These are phyloP conservation scores for Sporisorium graminicola DNA, from an alignment of 1,284 basidiomycete genomes.

Conservation along the genomic window DNA sequence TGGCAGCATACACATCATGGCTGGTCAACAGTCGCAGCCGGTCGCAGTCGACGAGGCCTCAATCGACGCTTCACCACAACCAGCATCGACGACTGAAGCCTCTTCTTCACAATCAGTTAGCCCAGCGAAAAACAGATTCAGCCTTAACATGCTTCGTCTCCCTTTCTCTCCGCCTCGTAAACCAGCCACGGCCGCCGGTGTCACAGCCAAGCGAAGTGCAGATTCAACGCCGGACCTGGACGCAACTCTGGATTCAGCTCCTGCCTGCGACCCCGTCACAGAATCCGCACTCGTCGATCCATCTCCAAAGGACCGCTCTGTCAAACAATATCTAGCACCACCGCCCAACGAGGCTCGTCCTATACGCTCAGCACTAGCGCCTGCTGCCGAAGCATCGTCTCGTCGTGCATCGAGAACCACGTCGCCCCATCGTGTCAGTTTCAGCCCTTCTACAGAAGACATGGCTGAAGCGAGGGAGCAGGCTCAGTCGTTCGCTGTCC, in stretches of 20 bases:
- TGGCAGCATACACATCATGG: constrained; percentile 6
- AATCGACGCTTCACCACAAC: neutral
- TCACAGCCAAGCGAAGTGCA: neutral
- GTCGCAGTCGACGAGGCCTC: neutral
- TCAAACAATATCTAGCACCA: constrained; percentile 2
- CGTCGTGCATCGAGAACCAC: constrained; percentile 16
- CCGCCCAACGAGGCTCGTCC: constrained; percentile 9
- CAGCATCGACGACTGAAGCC: neutral
- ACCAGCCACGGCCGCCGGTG: neutral
- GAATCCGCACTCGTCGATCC: neutral
- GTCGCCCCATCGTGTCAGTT: constrained; percentile 51
- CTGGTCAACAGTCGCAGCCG: neutral
- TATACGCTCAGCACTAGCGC: constrained; percentile 22
- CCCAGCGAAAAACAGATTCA: constrained; percentile 39
- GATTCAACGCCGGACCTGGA: neutral
- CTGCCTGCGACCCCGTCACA: neutral
- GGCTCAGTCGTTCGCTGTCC: constrained; percentile 9
- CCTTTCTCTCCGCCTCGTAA: constrained; percentile 40
- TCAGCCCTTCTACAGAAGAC: constrained; percentile 55
- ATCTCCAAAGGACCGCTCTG: neutral
- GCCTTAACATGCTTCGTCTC: constrained; percentile 34
- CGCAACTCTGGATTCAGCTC: neutral
- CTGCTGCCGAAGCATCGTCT: constrained; percentile 6
- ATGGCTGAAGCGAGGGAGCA: constrained; percentile 41
- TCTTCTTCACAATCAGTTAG: neutral